Conservation (phyloP, 441 rosid species). For the Monsonia emarginata region DNA sequence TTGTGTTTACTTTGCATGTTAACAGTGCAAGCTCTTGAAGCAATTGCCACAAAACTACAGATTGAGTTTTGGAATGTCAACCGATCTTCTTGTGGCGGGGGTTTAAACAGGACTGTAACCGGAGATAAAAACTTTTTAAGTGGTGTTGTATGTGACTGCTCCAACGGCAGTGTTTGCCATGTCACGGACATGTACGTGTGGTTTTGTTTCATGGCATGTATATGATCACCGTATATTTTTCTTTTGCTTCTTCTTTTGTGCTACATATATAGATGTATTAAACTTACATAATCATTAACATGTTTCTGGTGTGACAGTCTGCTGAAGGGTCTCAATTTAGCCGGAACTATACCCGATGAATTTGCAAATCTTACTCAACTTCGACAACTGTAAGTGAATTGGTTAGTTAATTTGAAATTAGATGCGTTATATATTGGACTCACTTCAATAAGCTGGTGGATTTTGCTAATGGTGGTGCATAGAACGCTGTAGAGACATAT, state of each 20-base stretch:
- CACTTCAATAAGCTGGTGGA: background rate
- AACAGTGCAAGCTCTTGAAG: conserved; percentile 1
- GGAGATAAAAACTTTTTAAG: background rate
- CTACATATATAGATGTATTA: background rate
- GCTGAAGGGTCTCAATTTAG: conserved; percentile 42
- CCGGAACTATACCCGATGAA: conserved; percentile 53
- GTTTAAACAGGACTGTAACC: conserved; percentile 20
- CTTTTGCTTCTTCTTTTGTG: background rate
- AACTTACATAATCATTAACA: background rate
- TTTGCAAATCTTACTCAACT: conserved; percentile 49
- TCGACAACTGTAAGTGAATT: conserved; percentile 40
- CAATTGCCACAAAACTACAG: background rate
- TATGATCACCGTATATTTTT: background rate
- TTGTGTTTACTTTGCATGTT: background rate
- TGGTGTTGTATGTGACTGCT: conserved; percentile 42
- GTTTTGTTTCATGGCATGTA: background rate
- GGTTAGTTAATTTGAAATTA: background rate
- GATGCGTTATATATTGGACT: background rate
- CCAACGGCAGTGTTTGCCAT: conserved; percentile 33
- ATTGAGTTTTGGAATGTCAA: background rate
- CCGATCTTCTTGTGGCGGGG: conserved; percentile 12
- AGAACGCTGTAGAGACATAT: no score
- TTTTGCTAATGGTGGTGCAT: background rate
- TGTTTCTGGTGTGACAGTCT: conserved; percentile 24
- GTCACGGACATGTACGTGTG: conserved; percentile 50